Conservation (phyloP, 169 alveolate genomes). For the Perkinsus chesapeaki region DNA sequence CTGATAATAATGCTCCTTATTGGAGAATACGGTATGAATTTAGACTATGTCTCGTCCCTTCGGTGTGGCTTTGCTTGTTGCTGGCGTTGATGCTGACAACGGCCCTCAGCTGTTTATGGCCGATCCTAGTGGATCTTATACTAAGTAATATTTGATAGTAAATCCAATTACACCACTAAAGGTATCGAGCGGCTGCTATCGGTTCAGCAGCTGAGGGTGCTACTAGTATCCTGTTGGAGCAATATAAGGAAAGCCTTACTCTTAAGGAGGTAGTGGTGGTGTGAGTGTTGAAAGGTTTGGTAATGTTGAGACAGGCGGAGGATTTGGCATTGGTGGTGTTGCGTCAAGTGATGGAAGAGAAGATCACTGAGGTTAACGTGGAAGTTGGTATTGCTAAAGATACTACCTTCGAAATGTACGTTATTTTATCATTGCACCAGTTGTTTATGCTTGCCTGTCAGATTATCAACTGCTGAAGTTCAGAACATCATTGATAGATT, state of each 20-base stretch:
- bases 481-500: background rate
- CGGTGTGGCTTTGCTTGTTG: constrained; percentile 93
- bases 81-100: constrained; percentile 84
- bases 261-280: constrained; percentile 61
- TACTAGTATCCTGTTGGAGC: constrained; percentile 85
- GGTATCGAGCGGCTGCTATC: constrained; percentile 92
- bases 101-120: constrained; percentile 92
- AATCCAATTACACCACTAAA: background rate
- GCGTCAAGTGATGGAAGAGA: constrained; percentile 97
- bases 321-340: constrained; percentile 83
- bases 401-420: background rate
- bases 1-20: background rate
- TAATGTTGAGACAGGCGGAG: constrained; percentile 78
- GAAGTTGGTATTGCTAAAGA: constrained; percentile 59
- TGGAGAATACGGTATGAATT: constrained; percentile 25
- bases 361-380: constrained; percentile 82
- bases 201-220: constrained; percentile 95
- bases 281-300: background rate
- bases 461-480: background rate
- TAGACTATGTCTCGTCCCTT: constrained; percentile 92
- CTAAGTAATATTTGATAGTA: background rate
- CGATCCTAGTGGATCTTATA: constrained; percentile 95
- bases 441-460: background rate
- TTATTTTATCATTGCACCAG: background rate
- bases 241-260: constrained; percentile 80